Evolutionary conservation across 2,329 filamentous ascomycete genomes (phyloP), one percentile per base, ranked within the genome.

Genomic region (Sporothrix pallida): DNA sequence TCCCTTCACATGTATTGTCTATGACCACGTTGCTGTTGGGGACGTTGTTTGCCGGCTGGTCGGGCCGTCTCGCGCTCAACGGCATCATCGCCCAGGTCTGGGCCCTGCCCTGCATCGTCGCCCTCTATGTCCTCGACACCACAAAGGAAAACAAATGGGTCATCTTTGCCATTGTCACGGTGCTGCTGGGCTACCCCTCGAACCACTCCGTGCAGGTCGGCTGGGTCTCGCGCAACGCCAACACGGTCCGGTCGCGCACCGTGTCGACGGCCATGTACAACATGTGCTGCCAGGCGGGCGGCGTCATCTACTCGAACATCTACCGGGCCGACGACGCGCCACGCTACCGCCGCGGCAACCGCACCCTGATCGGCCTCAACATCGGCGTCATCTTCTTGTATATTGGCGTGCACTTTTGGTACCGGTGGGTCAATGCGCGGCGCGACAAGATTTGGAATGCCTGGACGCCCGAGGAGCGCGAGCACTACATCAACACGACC

Each of bases 261-360:
- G 88, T 92, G 1, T 88, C 88, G 0, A 87, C 88, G 0, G 89
- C 88, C 0, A 81, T 89, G n/a, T 91, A 91, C 80, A 91, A 91
- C 78, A 86, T 87, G 84, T 83, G 81, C 42, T 82, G 84, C 2
- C 85, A 86, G 76, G 80, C 82, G 0, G 80, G 81, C 23, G 80
- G 79, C 0, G 83, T 86, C 44, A 83, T 84, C 68, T 76, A 78
- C 1, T 80, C 81, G 42, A 84, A 85, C 74, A 82, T 84, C 9
- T 84, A 84, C 74, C 79, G 82, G 2, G 74, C 77, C 31, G 81
- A 82, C 17, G 81, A 82, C 31, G 77, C 77, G 13, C 88, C 88
- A 0, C 80, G 83, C 3, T 90, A 90, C 75, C 80, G 82, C 8
- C 82, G 84, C 0, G 89, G 88, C 1, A 90, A 91, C 76, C 84